Evolutionary conservation across 768 basidiomycete species (phyloP).

Genomic region (Dentipellis sp.): DNA sequence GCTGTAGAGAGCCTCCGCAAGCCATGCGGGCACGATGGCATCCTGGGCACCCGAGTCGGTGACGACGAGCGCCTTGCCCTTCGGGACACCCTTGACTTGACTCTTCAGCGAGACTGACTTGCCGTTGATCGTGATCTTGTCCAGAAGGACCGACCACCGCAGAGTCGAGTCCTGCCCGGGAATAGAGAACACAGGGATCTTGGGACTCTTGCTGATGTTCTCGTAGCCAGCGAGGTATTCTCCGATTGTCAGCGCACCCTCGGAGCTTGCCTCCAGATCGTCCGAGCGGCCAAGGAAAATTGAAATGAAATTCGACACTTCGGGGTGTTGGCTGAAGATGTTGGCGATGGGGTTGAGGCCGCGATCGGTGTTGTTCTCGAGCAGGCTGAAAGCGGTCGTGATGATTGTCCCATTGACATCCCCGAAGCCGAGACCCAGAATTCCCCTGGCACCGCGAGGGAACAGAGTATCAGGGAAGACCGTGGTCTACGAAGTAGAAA

Average conservation of each 20-base stretch:
- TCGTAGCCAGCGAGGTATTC: conserved; percentile 18
- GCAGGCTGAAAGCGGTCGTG: conserved; percentile 5
- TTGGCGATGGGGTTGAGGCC: conserved; percentile 22
- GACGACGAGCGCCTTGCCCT: background rate
- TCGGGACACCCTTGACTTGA: background rate
- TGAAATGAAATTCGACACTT: conserved; percentile 23
- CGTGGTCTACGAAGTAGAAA: no score
- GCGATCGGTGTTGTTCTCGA: conserved; percentile 8
- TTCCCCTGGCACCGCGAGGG: background rate
- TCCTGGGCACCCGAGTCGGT: background rate
- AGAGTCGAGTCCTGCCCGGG: background rate
- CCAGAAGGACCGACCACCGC: background rate
- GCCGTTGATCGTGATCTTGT: background rate
- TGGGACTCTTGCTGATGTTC: conserved; percentile 18
- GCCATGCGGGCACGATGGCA: background rate
- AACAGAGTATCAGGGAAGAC: background rate
- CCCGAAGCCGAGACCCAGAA: background rate
- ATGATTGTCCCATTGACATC: background rate
- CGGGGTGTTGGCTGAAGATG: conserved; percentile 22
- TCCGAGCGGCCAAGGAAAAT: conserved; percentile 22
- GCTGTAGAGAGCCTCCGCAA: background rate
- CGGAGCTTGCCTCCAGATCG: conserved; percentile 18
- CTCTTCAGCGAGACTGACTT: background rate
- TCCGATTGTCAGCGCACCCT: conserved; percentile 25
- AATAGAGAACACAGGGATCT: conserved; percentile 8